Conservation (phyloP, 106 monocot genomes). For the Dendrobium officinale region DNA sequence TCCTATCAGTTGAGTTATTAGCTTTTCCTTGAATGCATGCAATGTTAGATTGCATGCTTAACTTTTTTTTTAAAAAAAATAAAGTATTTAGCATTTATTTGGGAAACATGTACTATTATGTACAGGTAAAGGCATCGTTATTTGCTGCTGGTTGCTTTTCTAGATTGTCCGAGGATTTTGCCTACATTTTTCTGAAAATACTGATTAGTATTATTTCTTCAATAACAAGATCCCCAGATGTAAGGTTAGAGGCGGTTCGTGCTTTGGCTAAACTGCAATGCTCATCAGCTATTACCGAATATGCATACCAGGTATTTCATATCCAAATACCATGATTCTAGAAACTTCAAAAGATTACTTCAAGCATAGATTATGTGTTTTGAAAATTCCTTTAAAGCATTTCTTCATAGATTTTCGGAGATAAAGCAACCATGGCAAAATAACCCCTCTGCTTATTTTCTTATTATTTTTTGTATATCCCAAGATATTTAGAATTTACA, state of each 20-base stretch:
- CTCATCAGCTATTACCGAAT: conserved; percentile 38
- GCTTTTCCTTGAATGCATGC: neutral
- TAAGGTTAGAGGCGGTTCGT: conserved; percentile 47
- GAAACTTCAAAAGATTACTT: neutral
- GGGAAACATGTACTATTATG: neutral
- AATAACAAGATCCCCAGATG: conserved; percentile 16
- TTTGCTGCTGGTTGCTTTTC: conserved; percentile 82
- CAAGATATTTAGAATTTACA: neutral
- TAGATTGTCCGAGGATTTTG: conserved; percentile 77
- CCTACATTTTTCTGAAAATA: conserved; percentile 41
- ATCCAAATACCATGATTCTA: neutral
- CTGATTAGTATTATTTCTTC: conserved; percentile 42
- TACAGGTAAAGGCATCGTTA: conserved; percentile 76
- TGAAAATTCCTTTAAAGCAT: neutral
- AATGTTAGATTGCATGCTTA: neutral
- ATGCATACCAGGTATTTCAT: conserved; percentile 59
- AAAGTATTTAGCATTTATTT: neutral
- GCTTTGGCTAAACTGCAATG: conserved; percentile 64
- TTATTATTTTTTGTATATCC: neutral
- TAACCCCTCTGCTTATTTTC: neutral
- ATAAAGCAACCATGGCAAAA: neutral
- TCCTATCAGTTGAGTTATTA: neutral
- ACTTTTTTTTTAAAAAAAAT: neutral
- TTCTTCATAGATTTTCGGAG: neutral
- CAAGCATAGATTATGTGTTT: neutral